Evolutionary conservation across 177 flowering plant genomes (phyloP).

Genomic region (Vitis hybrid): DNA sequence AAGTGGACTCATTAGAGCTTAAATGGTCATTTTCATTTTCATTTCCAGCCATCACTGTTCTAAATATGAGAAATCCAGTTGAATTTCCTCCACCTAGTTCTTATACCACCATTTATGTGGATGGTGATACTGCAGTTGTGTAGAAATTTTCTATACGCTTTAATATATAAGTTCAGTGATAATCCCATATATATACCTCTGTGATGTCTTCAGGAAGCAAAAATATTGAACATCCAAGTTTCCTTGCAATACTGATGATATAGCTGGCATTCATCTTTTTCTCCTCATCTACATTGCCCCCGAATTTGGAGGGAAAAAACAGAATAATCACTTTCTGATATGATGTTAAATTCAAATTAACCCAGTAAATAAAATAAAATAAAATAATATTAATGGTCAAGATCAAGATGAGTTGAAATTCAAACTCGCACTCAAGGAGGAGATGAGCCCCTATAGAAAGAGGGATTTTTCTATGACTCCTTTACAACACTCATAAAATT

Average conservation of each 20-base stretch:
- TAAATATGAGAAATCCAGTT: too few relatives aligned
- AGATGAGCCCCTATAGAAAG: too few relatives aligned
- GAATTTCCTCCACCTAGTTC: too few relatives aligned
- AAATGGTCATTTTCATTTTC: too few relatives aligned
- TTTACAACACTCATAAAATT: background rate
- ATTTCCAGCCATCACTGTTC: too few relatives aligned
- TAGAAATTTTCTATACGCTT: too few relatives aligned
- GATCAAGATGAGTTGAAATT: background rate
- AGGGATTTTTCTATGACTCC: too few relatives aligned
- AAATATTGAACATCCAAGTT: constrained; percentile 86
- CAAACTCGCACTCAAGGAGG: too few relatives aligned
- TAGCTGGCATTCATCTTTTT: constrained; percentile 87
- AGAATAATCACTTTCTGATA: background rate
- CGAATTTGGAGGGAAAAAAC: constrained; percentile 3
- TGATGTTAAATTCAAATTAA: background rate
- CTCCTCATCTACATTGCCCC: constrained; percentile 55
- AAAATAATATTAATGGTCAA: background rate
- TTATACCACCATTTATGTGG: too few relatives aligned
- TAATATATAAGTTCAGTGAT: background rate
- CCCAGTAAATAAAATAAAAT: background rate
- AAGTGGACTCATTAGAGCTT: too few relatives aligned
- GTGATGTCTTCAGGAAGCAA: constrained; percentile 84
- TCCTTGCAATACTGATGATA: constrained; percentile 83
- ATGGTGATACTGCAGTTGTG: too few relatives aligned
- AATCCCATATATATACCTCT: constrained; percentile 46